Percentiles rank a stretch among this genome's conserved stretches.
These are phyloP conservation scores for Nannizziopsis barbatae DNA, from an alignment of 2,329 filamentous ascomycete species.

Conservation along the genomic window DNA sequence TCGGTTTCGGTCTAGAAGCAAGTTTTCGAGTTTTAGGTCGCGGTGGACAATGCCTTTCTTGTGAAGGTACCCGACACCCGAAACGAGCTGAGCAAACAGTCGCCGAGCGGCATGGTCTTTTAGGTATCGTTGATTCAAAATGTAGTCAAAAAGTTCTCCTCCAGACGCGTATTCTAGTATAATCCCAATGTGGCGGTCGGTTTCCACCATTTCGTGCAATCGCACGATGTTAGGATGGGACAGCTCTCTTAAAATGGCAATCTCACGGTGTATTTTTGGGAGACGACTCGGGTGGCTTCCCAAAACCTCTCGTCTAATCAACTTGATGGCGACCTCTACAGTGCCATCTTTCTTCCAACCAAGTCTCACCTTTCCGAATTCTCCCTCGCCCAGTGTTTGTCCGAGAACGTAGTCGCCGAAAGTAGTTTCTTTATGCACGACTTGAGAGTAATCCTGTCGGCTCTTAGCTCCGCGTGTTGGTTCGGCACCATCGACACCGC, in stretches of 20 bases:
- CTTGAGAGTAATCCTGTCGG: conserved; percentile 49
- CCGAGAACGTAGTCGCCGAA: conserved; percentile 95
- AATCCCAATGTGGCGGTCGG: conserved; percentile 92
- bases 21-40: conserved; percentile 90
- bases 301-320: conserved; percentile 84
- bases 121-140: conserved; percentile 88
- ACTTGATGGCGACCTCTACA: conserved; percentile 92
- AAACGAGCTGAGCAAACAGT: conserved; percentile 89
- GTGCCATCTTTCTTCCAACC: conserved; percentile 95
- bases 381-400: conserved; percentile 91
- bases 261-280: conserved; percentile 95
- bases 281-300: conserved; percentile 79
- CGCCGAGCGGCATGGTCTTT: conserved; percentile 86
- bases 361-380: conserved; percentile 97
- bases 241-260: conserved; percentile 74
- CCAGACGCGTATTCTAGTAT: conserved; percentile 97
- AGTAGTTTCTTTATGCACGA: conserved; percentile 61
- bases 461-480: conserved; percentile 27
- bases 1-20: conserved; percentile 86
- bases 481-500: conserved; percentile 42
- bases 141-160: conserved; percentile 96
- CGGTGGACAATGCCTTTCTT: conserved; percentile 98
- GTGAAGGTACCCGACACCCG: conserved; percentile 92
- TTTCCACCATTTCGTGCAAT: conserved; percentile 97
- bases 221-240: conserved; percentile 95